These are phyloP conservation scores for Wickerhamomyces sp. DNA, from an alignment of 1,139 yeast genomes.

Conservation along the genomic window DNA sequence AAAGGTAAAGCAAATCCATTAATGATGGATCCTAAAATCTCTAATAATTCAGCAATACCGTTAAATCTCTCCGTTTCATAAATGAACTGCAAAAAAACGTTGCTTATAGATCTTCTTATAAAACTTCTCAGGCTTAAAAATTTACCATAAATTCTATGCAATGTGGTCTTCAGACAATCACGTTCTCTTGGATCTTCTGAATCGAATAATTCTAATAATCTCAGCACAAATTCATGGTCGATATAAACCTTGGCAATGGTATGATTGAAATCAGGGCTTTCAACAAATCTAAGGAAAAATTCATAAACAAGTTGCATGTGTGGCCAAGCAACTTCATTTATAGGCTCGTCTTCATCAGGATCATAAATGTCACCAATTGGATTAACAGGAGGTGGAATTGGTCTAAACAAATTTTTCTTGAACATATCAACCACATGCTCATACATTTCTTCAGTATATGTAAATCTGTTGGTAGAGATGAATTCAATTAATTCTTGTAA, in stretches of 20 bases:
- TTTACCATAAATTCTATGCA: constrained; percentile 95
- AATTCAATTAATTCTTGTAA: constrained; percentile 87
- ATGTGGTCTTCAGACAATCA: constrained; percentile 88
- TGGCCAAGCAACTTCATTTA: constrained; percentile 96
- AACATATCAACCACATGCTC: constrained; percentile 87
- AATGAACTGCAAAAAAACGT: constrained; percentile 87
- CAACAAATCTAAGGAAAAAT: constrained; percentile 86
- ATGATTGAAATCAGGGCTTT: constrained; percentile 92
- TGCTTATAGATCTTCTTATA: constrained; percentile 85
- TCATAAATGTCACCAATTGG: constrained; percentile 95
- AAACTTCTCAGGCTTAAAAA: constrained; percentile 86
- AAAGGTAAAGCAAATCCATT: constrained; percentile 97
- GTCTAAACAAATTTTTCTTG: constrained; percentile 82
- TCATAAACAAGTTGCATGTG: constrained; percentile 98
- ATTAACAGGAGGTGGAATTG: constrained; percentile 97
- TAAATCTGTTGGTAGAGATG: constrained; percentile 74
- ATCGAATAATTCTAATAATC: constrained; percentile 82
- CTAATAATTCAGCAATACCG: constrained; percentile 92
- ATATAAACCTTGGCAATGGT: constrained; percentile 90
- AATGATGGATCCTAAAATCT: constrained; percentile 91
- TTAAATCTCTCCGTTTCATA: constrained; percentile 96
- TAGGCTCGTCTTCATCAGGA: constrained; percentile 99
- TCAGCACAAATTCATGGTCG: constrained; percentile 83
- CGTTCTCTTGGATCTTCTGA: constrained; percentile 96
- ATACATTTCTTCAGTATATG: constrained; percentile 89